A percentile compares a stretch with the other conserved stretches of the same genome.
These are phyloP conservation scores for Botrytis medusae DNA, from an alignment of 2,329 filamentous ascomycete genomes.

Conservation along the genomic window DNA sequence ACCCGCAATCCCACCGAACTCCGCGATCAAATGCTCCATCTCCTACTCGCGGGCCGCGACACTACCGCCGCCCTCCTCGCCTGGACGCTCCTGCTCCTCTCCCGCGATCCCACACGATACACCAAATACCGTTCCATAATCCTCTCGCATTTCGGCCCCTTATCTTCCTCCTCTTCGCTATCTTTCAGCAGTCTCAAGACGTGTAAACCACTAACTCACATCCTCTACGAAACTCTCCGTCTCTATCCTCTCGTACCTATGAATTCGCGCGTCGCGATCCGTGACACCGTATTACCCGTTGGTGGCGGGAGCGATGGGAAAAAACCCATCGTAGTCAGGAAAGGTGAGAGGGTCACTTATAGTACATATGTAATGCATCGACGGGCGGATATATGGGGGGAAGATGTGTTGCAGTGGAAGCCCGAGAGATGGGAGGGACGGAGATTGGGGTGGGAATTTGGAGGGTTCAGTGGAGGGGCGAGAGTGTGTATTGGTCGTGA, in stretches of 20 bases:
- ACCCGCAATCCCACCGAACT: constrained; percentile 43
- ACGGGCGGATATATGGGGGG: neutral
- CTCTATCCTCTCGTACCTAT: constrained; percentile 39
- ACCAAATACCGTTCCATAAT: neutral
- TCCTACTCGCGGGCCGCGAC: constrained; percentile 39
- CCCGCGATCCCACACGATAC: neutral
- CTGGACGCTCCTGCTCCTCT: neutral
- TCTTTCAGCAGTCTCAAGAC: neutral
- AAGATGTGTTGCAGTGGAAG: constrained; percentile 52
- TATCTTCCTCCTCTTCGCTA: neutral
- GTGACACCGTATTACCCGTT: constrained; percentile 38
- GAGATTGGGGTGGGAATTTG: constrained; percentile 74
- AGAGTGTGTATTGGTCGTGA: constrained; percentile 65
- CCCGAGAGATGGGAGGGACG: constrained; percentile 74
- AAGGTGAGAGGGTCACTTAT: constrained; percentile 36
- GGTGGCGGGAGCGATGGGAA: constrained; percentile 40
- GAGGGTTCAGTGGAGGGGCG: constrained; percentile 71
- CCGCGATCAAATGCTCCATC: constrained; percentile 41
- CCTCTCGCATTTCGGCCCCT: neutral
- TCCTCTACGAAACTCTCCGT: constrained; percentile 36
- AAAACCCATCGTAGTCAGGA: constrained; percentile 36
- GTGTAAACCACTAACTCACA: constrained; percentile 35
- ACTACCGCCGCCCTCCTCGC: constrained; percentile 37
- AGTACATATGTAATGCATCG: constrained; percentile 34
- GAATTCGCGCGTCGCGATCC: constrained; percentile 29